A percentile compares a stretch with the other conserved stretches of the same genome.
Conservation (phyloP, 495 filamentous ascomycete species). For the Xylaria venustula region DNA sequence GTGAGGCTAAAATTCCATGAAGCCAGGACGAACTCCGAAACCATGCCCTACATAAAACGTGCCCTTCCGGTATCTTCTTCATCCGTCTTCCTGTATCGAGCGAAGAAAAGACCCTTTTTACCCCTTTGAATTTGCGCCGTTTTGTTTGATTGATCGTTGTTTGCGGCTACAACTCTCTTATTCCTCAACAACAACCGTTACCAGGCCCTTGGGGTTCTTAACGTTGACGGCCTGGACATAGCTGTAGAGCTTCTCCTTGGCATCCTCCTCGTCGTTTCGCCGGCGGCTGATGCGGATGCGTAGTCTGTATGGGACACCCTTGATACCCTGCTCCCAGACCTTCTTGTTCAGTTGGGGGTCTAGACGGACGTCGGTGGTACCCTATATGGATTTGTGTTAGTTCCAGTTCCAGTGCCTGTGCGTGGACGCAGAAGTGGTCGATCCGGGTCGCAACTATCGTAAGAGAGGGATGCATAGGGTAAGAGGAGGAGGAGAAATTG, state of each 20-base stretch:
- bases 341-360: conserved; percentile 99
- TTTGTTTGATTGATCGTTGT: conserved; percentile 15
- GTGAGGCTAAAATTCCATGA: conserved; percentile 52
- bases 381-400: conserved; percentile 53
- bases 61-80: conserved; percentile 34
- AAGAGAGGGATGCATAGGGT: background rate
- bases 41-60: conserved; percentile 47
- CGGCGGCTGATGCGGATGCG: conserved; percentile 97
- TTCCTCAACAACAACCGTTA: conserved; percentile 73
- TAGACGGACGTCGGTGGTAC: conserved; percentile 94
- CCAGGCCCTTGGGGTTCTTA: conserved; percentile 96
- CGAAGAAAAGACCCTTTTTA: conserved; percentile 30
- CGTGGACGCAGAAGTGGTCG: background rate
- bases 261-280: conserved; percentile 99
- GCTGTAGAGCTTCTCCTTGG: conserved; percentile 97
- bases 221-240: conserved; percentile 99
- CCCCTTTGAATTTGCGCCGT: conserved; percentile 24
- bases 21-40: conserved; percentile 48
- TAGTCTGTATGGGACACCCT: conserved; percentile 95
- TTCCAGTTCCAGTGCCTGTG: conserved; percentile 3
- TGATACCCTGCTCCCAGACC: conserved; percentile 99
- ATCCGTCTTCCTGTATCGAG: conserved; percentile 15
- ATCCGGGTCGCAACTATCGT: background rate
- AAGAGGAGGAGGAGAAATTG: conserved; percentile 14
- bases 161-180: conserved; percentile 29